Conservation (phyloP, 2,329 filamentous ascomycete species). For the Aureobasidium namibiae region DNA sequence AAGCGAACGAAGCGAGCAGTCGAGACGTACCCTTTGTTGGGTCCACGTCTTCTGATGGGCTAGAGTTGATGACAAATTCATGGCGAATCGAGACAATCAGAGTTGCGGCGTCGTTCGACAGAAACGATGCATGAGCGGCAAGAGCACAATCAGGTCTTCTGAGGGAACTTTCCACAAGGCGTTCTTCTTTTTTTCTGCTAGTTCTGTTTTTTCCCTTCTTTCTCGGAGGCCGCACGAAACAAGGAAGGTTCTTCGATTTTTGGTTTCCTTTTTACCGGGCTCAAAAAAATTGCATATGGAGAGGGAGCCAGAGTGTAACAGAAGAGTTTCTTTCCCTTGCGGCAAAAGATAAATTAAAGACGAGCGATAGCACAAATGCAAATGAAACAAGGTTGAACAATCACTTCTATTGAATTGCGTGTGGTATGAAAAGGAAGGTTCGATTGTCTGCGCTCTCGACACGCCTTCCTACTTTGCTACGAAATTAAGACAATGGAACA, state of each 20-base stretch:
- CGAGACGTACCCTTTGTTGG: conserved; percentile 27
- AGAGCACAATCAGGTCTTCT: conserved; percentile 1
- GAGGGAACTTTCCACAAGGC: neutral
- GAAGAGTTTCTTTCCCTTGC: neutral
- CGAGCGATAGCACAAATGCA: neutral
- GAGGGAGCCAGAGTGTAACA: neutral
- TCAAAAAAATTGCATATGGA: conserved; percentile 12
- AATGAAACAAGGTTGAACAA: too few relatives aligned
- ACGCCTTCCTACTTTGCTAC: too few relatives aligned
- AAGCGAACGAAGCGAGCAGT: conserved; percentile 9
- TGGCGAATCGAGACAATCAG: neutral
- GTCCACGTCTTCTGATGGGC: conserved; percentile 20
- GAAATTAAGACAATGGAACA: too few relatives aligned
- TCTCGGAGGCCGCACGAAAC: neutral
- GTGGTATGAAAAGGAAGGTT: too few relatives aligned
- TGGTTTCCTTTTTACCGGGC: neutral
- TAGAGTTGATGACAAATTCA: neutral
- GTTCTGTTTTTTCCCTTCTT: neutral
- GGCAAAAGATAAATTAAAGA: neutral
- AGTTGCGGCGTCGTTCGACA: neutral
- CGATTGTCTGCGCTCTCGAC: too few relatives aligned
- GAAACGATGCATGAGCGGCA: neutral
- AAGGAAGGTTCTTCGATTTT: neutral
- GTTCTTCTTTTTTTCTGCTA: conserved; percentile 6
- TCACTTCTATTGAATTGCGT: too few relatives aligned